Evolutionary conservation across 495 filamentous ascomycete species (phyloP), one percentile per base, ranked within the genome.

Genomic region (Aspergillus homomorphus): DNA sequence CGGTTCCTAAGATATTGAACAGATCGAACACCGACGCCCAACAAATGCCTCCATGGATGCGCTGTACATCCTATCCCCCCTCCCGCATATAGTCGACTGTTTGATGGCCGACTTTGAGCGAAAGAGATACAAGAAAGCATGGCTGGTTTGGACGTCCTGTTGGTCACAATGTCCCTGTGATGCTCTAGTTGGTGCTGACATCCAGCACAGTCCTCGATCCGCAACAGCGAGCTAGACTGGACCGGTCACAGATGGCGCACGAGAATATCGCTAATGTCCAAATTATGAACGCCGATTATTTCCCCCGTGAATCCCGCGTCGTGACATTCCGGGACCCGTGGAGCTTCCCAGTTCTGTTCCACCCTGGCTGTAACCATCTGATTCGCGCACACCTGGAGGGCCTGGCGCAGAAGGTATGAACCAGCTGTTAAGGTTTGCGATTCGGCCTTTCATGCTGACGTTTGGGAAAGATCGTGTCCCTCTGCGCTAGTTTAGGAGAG

Each of bases 311-410:
- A 76, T 96, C 95, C 14, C 90, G 90, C 65, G 73, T 98, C 30
- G 77, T 96, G 60, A 96, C 91, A 1, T 96, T 98, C 61, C 81
- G 89, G 56, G 94, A 98, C 70, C 93, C 95, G 0, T 95, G 86
- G 81, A 96, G 92, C 73, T 98, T 98, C 67, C 92, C 91, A 3
- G 82, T 93, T 12, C 74, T 98, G 52, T 98, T 88, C 76, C 92
- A 98, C 69, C 93, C 94, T 12, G 82, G 80, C 50, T 98, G 95
- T 72, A 93, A 92, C 66, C 79, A 87, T 59, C 79, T 97, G 46
- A 87, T 98, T 38, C 80, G 84, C 42, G 77, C 80, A 43, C 93
- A 98, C 65, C 82, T 98, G 76, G 82, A 89, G 66, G 80, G 84
- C 23, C 73, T 98, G 19, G 90, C 95, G 18, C 88, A 91, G 67